phyloP scores from a whole-genome alignment of 2,329 filamentous ascomycete genomes.

The Scedosporium dehoogii region DNA sequence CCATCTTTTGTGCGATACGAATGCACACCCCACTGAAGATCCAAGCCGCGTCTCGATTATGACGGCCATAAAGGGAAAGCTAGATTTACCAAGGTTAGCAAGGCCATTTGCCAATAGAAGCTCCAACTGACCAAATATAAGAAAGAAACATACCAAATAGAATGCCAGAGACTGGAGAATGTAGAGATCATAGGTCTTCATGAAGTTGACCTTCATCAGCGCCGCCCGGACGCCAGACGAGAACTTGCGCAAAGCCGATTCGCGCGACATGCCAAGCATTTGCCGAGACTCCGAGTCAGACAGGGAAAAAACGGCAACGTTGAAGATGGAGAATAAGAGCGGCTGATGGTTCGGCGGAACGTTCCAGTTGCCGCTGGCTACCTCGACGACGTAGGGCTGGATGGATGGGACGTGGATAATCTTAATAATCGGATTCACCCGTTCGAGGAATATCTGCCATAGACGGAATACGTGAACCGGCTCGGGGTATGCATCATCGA shows the following conservation, averaged over 20 bases:
- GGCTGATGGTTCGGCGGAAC: slow-evolving; percentile 51
- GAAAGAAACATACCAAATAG: slow-evolving; percentile 35
- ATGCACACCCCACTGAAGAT: slow-evolving; percentile 51
- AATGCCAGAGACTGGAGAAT: slow-evolving; percentile 50
- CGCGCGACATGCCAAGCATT: slow-evolving; percentile 39
- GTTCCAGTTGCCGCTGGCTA: slow-evolving; percentile 42
- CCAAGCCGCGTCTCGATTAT: slow-evolving; percentile 50
- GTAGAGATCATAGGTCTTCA: slow-evolving; percentile 47
- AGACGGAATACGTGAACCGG: slow-evolving; percentile 58
- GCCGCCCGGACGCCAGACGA: slow-evolving; percentile 40
- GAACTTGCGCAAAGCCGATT: slow-evolving; percentile 40
- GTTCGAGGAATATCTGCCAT: slow-evolving; percentile 66
- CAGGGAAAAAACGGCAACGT: slow-evolving; percentile 47
- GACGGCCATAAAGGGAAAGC: slow-evolving; percentile 46
- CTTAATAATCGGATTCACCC: slow-evolving; percentile 66
- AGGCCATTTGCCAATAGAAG: not conserved
- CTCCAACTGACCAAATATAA: not conserved
- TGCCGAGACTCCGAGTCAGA: slow-evolving; percentile 42
- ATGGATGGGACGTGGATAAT: slow-evolving; percentile 61
- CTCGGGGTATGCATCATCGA: slow-evolving; percentile 50
- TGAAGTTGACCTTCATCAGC: slow-evolving; percentile 43
- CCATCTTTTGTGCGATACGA: slow-evolving; percentile 58
- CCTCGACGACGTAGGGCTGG: slow-evolving; percentile 55
- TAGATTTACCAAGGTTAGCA: slow-evolving; percentile 17
- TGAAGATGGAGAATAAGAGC: slow-evolving; percentile 56